Base-by-base conservation (phyloP, 2,329 filamentous ascomycete species). In the Pseudocercospora fuligena region DNA sequence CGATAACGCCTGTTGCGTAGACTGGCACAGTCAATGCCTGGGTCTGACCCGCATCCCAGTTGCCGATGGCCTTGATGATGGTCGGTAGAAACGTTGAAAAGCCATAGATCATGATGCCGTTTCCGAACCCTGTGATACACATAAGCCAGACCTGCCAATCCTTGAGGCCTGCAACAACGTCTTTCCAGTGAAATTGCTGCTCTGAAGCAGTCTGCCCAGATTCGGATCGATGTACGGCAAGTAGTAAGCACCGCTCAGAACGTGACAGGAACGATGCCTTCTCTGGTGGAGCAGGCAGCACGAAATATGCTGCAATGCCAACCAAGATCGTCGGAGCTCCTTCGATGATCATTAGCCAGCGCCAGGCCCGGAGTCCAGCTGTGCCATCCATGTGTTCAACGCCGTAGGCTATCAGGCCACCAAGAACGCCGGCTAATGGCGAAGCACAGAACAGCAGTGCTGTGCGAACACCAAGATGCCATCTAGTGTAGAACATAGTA, bases 141-240 rank as follows among this genome's bases (percentile, higher is more conserved):
- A 92, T 92, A 1, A 85, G 80, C 83, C 88, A 92, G n/a, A 92
- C 86, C 75, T 90, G 92, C 90, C 90, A 92, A 78, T 94, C 92
- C 68, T 82, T 84, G 66, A 91, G 87, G 0, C 88, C 90, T 63
- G 85, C 85, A 69, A 83, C 80, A 74, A 92, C 89, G 73, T 94
- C 91, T 8, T 79, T 77, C 78, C 84, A 86, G 70, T 86, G 82
- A 69, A 88, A 86, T 43, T 68, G 43, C 29, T 70, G 60, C 21
- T 29, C 69, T 1, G 84, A 79, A 25, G 78, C 78, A 5, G 81
- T 82, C 59, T 82, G 79, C 0, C 81, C 80, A 2, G 84, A 79
- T 70, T 89, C 82, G 0, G 82, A 80, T 19, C 79, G 78, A 11
- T 85, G 82, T 2, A 84, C 79, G 2, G 79, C 74, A 1, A 79